Conservation (phyloP, 2,329 filamentous ascomycete species). For the Ustulina deusta region DNA sequence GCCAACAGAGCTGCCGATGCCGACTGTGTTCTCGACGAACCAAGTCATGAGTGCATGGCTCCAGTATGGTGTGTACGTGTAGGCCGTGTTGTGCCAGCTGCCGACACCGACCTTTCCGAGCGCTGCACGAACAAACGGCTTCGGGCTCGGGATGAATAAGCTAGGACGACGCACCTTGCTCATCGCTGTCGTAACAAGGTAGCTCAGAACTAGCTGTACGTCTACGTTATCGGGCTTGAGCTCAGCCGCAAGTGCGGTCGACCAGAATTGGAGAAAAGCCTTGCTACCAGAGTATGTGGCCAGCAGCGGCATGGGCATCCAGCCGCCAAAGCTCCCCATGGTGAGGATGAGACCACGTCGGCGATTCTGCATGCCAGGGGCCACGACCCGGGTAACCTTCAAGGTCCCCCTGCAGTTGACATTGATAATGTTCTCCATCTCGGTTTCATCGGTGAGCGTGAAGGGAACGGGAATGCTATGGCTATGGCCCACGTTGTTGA, state of each 20-base stretch:
- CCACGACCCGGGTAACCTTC: constrained; percentile 85
- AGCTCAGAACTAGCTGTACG: constrained; percentile 91
- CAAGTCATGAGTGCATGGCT: constrained; percentile 90
- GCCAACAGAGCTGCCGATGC: constrained; percentile 60
- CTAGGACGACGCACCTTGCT: constrained; percentile 89
- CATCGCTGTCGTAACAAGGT: constrained; percentile 96
- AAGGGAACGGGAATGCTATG: constrained; percentile 95
- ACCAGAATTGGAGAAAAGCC: constrained; percentile 98
- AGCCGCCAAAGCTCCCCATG: constrained; percentile 96
- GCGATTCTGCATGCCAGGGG: constrained; percentile 85
- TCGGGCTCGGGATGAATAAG: constrained; percentile 82
- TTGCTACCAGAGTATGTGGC: constrained; percentile 98
- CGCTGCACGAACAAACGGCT: constrained; percentile 81
- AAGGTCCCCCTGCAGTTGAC: constrained; percentile 96
- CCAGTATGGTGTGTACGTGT: constrained; percentile 94
- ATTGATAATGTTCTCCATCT: constrained; percentile 90
- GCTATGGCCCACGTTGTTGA: constrained; percentile 97
- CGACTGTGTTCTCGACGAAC: constrained; percentile 73
- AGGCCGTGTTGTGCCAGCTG: constrained; percentile 80
- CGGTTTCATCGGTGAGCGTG: constrained; percentile 78
- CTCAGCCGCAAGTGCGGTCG: constrained; percentile 84
- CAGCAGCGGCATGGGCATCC: constrained; percentile 89
- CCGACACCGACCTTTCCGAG: constrained; percentile 86
- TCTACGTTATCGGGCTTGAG: constrained; percentile 83
- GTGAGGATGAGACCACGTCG: constrained; percentile 91